Conservation (phyloP, 2,329 filamentous ascomycete genomes). For the Botryotinia globosa region DNA sequence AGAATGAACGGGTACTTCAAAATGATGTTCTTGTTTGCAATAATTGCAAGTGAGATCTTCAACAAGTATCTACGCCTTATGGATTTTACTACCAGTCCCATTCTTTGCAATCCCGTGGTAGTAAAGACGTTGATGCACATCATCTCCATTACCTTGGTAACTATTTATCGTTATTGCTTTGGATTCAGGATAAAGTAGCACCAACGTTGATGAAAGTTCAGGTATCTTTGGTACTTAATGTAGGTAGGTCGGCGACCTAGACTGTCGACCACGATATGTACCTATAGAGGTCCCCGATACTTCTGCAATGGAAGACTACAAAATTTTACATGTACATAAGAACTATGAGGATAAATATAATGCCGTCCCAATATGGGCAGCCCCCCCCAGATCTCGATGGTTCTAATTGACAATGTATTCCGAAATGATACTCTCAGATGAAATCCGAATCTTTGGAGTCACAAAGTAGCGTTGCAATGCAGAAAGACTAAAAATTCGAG, state of each 20-base stretch:
- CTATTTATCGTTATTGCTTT: background rate
- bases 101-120: slow-evolving; percentile 3
- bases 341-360: background rate
- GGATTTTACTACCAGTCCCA: background rate
- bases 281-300: slow-evolving; percentile 13
- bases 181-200: slow-evolving; percentile 12
- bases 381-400: background rate
- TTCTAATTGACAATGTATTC: background rate
- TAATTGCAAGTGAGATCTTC: background rate
- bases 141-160: slow-evolving; percentile 7
- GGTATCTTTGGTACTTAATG: slow-evolving; percentile 3
- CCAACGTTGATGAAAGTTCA: slow-evolving; percentile 1
- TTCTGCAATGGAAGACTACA: slow-evolving; percentile 6
- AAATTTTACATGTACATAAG: background rate
- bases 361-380: background rate
- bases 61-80: background rate
- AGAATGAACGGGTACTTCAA: background rate
- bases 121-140: slow-evolving; percentile 16
- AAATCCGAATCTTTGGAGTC: background rate
- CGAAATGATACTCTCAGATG: slow-evolving; percentile 7
- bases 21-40: background rate
- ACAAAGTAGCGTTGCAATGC: slow-evolving; percentile 8
- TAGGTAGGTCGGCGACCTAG: slow-evolving; percentile 20
- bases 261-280: slow-evolving; percentile 10
- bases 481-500: slow-evolving; percentile 1